Evolutionary conservation across 345 rosid genomes (phyloP), one percentile per base, ranked within the genome.

Genomic region (Barbarea vulgaris): DNA sequence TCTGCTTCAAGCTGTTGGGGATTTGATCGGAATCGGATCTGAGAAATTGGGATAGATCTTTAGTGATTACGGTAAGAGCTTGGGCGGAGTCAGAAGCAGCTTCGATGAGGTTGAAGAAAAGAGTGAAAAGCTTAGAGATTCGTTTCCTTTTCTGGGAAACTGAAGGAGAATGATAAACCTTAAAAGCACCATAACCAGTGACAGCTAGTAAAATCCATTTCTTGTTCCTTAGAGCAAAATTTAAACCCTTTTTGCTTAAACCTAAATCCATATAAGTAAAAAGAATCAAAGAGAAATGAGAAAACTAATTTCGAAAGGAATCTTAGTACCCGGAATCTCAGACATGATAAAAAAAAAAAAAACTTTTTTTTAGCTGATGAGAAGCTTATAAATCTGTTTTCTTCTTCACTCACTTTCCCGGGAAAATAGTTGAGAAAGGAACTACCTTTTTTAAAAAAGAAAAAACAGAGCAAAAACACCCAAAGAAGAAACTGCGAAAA

Each of bases 1-100:
- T 85, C 79, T 91, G 97, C 64, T 83, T 90, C 19, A 90, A 73
- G 72, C 91, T 88, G 46, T 77, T 88, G 1, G 97, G 95, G 37
- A 88, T 84, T 77, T 84, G 84, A 65, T 94, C 91, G 1, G 88
- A 87, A 25, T 88, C 85, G 24, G 97, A 91, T 65, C 64, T 80
- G 46, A 87, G 81, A 67, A 86, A 89, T 27, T 44, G 76, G 10
- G 84, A 84, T 15, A 88, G 77, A 66, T 94, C 96, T 14, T 70
- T 87, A 0, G 91, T 71, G 56, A 94, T 78, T 8, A 87, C 47
- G 4, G 77, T 77, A 9, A 87, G 50, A 0, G 89, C 48, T 68
- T 84, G 85, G 15, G 95, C 86, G 25, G 91, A 86, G 63, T 89
- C 83, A 17, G 92, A 83, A 18, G 88, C 72, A 3, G 85, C 87